These are phyloP conservation scores for Tulasnella sp. DNA, from an alignment of 768 basidiomycete genomes.

Conservation along the genomic window DNA sequence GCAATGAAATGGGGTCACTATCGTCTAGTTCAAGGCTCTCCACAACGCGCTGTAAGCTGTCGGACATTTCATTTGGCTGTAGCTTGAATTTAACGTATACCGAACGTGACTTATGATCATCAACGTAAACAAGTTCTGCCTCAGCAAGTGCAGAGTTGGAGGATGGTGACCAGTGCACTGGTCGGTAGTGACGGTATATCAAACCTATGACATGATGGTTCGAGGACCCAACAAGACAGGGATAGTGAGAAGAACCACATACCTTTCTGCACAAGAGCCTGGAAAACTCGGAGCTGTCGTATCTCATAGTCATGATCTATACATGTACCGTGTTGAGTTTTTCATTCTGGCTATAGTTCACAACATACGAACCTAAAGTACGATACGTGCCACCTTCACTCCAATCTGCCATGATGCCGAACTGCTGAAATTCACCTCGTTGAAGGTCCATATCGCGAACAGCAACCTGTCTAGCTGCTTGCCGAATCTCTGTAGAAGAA, in stretches of 20 bases:
- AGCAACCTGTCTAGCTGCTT: conserved; percentile 59
- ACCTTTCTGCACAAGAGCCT: conserved; percentile 81
- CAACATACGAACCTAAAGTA: conserved; percentile 58
- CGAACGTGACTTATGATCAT: conserved; percentile 76
- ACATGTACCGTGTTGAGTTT: not conserved
- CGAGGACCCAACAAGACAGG: not conserved
- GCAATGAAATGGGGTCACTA: conserved; percentile 27
- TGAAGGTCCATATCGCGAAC: conserved; percentile 61
- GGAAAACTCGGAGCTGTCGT: conserved; percentile 72
- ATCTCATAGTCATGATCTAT: conserved; percentile 80
- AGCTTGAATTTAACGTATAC: conserved; percentile 73
- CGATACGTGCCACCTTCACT: conserved; percentile 50
- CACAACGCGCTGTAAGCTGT: conserved; percentile 14
- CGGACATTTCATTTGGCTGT: conserved; percentile 22
- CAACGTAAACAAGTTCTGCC: conserved; percentile 82
- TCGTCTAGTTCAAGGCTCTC: not conserved
- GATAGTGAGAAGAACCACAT: conserved; percentile 1
- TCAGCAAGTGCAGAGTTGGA: conserved; percentile 90
- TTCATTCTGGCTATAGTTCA: not conserved
- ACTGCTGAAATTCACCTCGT: conserved; percentile 59
- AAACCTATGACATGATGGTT: conserved; percentile 36
- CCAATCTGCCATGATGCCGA: conserved; percentile 94
- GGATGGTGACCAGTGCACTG: conserved; percentile 90
- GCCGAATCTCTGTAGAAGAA: conserved; percentile 49
- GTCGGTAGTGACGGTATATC: conserved; percentile 75